Conservation (phyloP, 148 eudicot genomes). For the Selenicereus undatus region DNA sequence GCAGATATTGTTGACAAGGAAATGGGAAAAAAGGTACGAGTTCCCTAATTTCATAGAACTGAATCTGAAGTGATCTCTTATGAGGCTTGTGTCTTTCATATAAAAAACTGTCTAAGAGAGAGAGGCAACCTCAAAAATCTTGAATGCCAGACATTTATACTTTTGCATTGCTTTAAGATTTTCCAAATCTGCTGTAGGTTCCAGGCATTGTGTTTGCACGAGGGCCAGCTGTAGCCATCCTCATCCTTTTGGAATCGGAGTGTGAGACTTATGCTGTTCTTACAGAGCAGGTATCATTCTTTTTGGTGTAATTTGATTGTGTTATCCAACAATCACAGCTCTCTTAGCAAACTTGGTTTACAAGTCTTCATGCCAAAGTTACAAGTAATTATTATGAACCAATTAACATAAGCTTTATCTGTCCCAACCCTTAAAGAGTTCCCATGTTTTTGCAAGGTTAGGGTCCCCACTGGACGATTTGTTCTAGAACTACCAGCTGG, state of each 20-base stretch:
- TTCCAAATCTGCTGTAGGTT: conserved; percentile 42
- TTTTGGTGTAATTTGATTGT: neutral
- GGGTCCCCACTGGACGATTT: conserved; percentile 90
- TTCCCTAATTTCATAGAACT: neutral
- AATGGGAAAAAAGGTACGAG: conserved; percentile 66
- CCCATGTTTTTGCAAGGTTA: conserved; percentile 50
- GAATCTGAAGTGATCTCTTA: neutral
- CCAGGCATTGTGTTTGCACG: conserved; percentile 98
- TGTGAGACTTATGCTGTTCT: conserved; percentile 88
- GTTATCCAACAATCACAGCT: neutral
- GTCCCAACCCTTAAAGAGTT: conserved; percentile 1
- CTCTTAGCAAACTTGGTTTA: neutral
- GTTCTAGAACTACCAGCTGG: conserved; percentile 96
- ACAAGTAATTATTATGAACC: neutral
- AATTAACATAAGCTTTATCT: neutral
- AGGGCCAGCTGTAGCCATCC: conserved; percentile 96
- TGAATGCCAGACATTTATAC: neutral
- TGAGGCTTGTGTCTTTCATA: neutral
- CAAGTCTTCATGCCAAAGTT: neutral
- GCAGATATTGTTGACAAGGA: conserved; percentile 80
- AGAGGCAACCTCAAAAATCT: neutral
- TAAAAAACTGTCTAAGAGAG: neutral
- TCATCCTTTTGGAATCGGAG: conserved; percentile 84
- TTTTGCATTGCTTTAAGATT: neutral
- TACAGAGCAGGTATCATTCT: conserved; percentile 69